Evolutionary conservation across 83 land plant genomes (phyloP), one percentile per base, ranked within the genome.

Genomic region (Diphasiastrum complanatum): DNA sequence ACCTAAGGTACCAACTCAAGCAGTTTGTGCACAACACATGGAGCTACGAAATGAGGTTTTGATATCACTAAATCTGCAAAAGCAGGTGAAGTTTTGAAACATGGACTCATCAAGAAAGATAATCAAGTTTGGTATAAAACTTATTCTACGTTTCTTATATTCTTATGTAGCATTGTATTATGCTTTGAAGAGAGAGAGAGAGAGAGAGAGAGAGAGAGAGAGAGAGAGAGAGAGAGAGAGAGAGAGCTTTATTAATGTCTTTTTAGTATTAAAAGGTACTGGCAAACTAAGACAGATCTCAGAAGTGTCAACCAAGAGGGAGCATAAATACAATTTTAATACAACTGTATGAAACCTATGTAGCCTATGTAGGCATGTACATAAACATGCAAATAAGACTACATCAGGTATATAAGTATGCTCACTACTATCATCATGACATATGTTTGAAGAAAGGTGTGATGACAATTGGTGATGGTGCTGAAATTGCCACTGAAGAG

Each of bases 21-120:
- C 81, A 47, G 93, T 91, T 54, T 91, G 97, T 84, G 62, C 76
- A 29, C 93, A 91, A 74, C 97, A 91, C 73, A 73, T 91, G 67
- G 93, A 86, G 71, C 72, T 91, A 41, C 79, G 97, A 53, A 87
- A 83, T 64, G 97, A 91, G 57, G 77, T 91, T 30, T 70, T 87
- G 38, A 73, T 78, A 5, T 71, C 87, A 5, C 55, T 93, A 27
- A 84, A 80, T 50, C 86, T 93, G 37, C 96, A 89, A 73, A 93
- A 83, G 48, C 96, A 88, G 88, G 98, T 91, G 52, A 34, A 32
- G 30, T 14, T 41, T 43, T 2, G 26, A 18, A 28, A 20, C 4
- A 14, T 1, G 25, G 22, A 45, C 20, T 32, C 33, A 41, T 41
- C 18, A 41, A 41, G 45, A 41, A 38, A 41, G 12, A 0, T 51